phyloP scores from a whole-genome alignment of 1,284 basidiomycete species.

The Apiotrichum gracile region DNA sequence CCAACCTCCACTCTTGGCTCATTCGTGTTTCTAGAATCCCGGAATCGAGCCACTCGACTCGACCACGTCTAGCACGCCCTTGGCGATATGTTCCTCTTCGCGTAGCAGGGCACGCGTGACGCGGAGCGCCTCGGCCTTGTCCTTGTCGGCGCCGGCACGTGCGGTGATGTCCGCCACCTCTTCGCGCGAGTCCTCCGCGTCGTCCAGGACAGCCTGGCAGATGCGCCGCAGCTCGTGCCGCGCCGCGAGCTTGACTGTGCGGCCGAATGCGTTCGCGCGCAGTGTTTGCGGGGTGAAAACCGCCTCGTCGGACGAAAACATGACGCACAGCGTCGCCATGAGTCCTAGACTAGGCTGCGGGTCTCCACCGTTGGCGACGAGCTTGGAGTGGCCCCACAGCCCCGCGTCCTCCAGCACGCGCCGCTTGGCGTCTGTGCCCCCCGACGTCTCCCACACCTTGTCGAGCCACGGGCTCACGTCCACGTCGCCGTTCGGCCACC shows the following conservation, averaged over 20 bases:
- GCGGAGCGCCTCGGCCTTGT: slow-evolving; percentile 6
- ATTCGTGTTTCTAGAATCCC: slow-evolving; percentile 4
- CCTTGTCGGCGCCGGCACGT: background rate
- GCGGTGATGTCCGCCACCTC: slow-evolving; percentile 5
- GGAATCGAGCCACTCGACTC: slow-evolving; percentile 10
- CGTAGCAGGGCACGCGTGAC: slow-evolving; percentile 10
- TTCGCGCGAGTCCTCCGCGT: slow-evolving; percentile 6
- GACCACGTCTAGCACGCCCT: slow-evolving; percentile 8
- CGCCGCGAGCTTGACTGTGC: slow-evolving; percentile 6
- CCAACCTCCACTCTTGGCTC: too few relatives aligned
- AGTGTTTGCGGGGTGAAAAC: slow-evolving; percentile 2
- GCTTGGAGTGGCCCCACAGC: slow-evolving; percentile 16
- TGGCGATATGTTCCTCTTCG: slow-evolving; percentile 11
- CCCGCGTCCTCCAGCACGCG: slow-evolving; percentile 12
- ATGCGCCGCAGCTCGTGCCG: slow-evolving; percentile 6
- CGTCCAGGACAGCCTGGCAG: slow-evolving; percentile 12
- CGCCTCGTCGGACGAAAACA: slow-evolving; percentile 6
- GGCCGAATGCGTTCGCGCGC: slow-evolving; percentile 8
- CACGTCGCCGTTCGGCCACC: slow-evolving; percentile 50
- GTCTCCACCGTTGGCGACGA: slow-evolving; percentile 14
- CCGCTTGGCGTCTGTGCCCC: slow-evolving; percentile 9
- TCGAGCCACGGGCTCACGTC: slow-evolving; percentile 59
- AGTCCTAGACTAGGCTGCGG: slow-evolving; percentile 12
- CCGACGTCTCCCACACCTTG: slow-evolving; percentile 37
- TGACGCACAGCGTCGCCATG: slow-evolving; percentile 13